These are phyloP conservation scores for Allomyces arbusculus DNA, from an alignment of 192 early-diverging fungal species.

Conservation along the genomic window DNA sequence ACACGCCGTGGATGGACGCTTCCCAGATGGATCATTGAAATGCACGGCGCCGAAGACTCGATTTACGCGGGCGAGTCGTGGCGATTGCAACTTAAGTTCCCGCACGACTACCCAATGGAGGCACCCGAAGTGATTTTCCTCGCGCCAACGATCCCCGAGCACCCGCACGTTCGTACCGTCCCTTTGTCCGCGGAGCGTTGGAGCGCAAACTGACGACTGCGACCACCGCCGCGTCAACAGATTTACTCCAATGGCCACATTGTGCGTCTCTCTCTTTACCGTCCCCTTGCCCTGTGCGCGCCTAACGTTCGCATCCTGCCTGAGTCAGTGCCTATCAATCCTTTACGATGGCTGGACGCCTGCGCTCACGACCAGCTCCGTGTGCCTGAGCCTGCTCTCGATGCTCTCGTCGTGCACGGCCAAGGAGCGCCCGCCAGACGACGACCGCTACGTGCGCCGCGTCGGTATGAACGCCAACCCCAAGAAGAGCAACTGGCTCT, in stretches of 20 bases:
- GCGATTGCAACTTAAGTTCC: constrained; percentile 19
- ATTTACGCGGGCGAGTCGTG: constrained; percentile 21
- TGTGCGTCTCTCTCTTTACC: not conserved
- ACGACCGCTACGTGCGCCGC: constrained; percentile 14
- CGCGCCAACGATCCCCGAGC: constrained; percentile 11
- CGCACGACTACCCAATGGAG: constrained; percentile 22
- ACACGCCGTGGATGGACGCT: constrained; percentile 1
- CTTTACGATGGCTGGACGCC: constrained; percentile 38
- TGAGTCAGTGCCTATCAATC: constrained; percentile 23
- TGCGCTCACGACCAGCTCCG: constrained; percentile 25
- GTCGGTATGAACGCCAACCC: not conserved
- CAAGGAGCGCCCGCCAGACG: constrained; percentile 23
- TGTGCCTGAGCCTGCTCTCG: constrained; percentile 28
- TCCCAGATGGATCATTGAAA: constrained; percentile 14
- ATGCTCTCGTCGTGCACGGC: constrained; percentile 16
- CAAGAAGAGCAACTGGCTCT: not conserved
- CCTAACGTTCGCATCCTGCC: constrained; percentile 25
- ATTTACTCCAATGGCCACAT: constrained; percentile 31
- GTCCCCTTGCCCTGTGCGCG: not conserved
- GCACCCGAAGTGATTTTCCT: constrained; percentile 23
- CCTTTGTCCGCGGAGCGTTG: too few relatives aligned
- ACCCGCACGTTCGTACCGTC: constrained; percentile 20
- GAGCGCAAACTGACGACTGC: too few relatives aligned
- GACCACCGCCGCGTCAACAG: too few relatives aligned
- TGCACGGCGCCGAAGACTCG: constrained; percentile 18